Conservation (phyloP, 116 monocot species). For the Trichopus zeylanicus region DNA sequence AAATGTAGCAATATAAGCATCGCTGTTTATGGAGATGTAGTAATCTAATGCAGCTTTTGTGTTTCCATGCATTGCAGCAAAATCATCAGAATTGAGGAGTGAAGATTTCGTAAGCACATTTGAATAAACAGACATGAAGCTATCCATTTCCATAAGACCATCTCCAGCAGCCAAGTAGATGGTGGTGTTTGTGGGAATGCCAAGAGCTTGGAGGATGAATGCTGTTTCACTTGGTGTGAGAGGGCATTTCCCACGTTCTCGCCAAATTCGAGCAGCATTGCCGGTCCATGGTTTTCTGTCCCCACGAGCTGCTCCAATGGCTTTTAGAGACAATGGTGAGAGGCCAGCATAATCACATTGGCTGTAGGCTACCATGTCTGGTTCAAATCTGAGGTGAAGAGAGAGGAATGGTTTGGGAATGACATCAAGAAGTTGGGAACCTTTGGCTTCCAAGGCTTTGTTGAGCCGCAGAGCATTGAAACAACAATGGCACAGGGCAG, state of each 20-base stretch:
- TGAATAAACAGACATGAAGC: constrained; percentile 62
- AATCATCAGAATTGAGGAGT: constrained; percentile 41
- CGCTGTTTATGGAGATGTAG: constrained; percentile 72
- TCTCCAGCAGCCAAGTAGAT: constrained; percentile 92
- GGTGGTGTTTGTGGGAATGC: constrained; percentile 47
- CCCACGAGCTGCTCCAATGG: constrained; percentile 57
- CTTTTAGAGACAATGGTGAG: constrained; percentile 33
- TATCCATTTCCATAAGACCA: constrained; percentile 73
- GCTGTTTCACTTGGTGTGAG: constrained; percentile 81
- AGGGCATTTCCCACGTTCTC: constrained; percentile 86
- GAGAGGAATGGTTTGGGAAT: constrained; percentile 91
- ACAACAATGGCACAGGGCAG: constrained; percentile 78
- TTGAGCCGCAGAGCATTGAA: constrained; percentile 68
- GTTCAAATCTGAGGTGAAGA: constrained; percentile 86
- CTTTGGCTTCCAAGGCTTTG: constrained; percentile 53
- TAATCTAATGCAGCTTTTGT: constrained; percentile 90
- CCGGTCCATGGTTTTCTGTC: constrained; percentile 63
- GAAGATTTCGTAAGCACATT: constrained; percentile 76
- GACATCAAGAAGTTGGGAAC: constrained; percentile 34
- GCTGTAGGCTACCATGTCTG: constrained; percentile 93
- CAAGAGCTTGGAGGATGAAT: constrained; percentile 71
- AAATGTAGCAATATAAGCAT: constrained; percentile 76
- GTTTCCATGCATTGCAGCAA: constrained; percentile 71
- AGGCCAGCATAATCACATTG: constrained; percentile 60
- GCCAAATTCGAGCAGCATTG: constrained; percentile 51